Evolutionary conservation across 1,284 basidiomycete species (phyloP).

Genomic region (Mycosarcoma mackinlayi): DNA sequence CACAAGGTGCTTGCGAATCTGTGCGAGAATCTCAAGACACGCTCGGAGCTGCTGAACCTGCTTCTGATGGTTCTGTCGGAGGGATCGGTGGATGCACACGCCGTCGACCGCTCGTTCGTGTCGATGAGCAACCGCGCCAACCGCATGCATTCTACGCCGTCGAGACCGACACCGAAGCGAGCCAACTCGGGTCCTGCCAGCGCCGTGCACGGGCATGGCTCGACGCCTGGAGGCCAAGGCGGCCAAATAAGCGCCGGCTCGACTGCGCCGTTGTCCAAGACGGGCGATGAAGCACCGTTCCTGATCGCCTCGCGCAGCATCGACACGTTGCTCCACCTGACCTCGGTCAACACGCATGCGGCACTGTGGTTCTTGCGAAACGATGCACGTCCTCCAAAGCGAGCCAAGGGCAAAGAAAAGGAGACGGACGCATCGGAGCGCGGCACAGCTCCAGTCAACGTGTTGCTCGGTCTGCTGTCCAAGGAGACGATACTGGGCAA

Average conservation of each 20-base stretch:
- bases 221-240: constrained; percentile 14
- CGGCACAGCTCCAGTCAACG: constrained; percentile 56
- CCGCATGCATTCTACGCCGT: constrained; percentile 54
- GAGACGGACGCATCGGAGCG: constrained; percentile 35
- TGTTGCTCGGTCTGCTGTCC: constrained; percentile 58
- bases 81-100: constrained; percentile 88
- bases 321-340: constrained; percentile 62
- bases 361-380: constrained; percentile 65
- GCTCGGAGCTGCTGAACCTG: constrained; percentile 90
- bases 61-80: constrained; percentile 92
- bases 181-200: constrained; percentile 40
- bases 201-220: constrained; percentile 12
- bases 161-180: constrained; percentile 52
- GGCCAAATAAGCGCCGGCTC: constrained; percentile 9
- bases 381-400: constrained; percentile 53
- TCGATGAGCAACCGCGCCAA: constrained; percentile 75
- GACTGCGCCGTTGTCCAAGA: constrained; percentile 60
- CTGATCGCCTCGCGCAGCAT: constrained; percentile 65
- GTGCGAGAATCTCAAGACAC: constrained; percentile 92
- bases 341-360: constrained; percentile 55
- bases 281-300: constrained; percentile 67
- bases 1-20: constrained; percentile 93
- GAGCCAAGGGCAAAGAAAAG: constrained; percentile 55
- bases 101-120: constrained; percentile 92
- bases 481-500: constrained; percentile 62